phyloP scores from a whole-genome alignment of 495 filamentous ascomycete genomes.

The Penicillium steckii region DNA sequence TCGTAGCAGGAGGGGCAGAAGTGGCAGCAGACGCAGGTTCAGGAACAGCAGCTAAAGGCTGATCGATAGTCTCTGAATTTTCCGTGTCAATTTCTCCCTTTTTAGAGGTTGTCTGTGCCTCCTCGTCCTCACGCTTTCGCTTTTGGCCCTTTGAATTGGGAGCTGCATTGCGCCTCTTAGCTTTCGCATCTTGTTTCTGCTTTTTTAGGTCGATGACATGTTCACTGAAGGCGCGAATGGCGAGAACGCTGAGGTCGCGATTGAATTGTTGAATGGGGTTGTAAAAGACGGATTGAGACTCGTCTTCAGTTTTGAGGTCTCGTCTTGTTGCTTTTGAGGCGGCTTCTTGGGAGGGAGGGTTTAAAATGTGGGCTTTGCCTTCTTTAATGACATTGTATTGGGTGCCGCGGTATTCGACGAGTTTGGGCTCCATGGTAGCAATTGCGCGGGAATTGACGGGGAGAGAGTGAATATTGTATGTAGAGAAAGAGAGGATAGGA shows the following conservation, averaged over 20 bases:
- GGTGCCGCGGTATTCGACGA: constrained; percentile 44
- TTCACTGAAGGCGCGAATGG: constrained; percentile 81
- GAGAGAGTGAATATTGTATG: no score
- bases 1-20: not conserved
- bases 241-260: constrained; percentile 87
- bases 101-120: constrained; percentile 13
- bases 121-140: constrained; percentile 39
- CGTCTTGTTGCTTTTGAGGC: constrained; percentile 42
- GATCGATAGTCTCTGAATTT: constrained; percentile 11
- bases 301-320: constrained; percentile 47
- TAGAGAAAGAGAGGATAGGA: not conserved
- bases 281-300: constrained; percentile 85
- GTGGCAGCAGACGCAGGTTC: not conserved
- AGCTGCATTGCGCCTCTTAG: constrained; percentile 33
- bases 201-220: constrained; percentile 51
- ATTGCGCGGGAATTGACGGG: constrained; percentile 1
- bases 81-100: constrained; percentile 3
- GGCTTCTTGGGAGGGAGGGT: constrained; percentile 50
- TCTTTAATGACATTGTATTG: constrained; percentile 65
- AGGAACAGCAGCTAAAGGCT: not conserved
- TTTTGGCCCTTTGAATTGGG: constrained; percentile 52
- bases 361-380: constrained; percentile 64
- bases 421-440: constrained; percentile 19
- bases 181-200: constrained; percentile 32
- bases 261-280: constrained; percentile 99